Base-by-base conservation (phyloP, 78 protist species). In the Dictyostelium brefeldianum region DNA sequence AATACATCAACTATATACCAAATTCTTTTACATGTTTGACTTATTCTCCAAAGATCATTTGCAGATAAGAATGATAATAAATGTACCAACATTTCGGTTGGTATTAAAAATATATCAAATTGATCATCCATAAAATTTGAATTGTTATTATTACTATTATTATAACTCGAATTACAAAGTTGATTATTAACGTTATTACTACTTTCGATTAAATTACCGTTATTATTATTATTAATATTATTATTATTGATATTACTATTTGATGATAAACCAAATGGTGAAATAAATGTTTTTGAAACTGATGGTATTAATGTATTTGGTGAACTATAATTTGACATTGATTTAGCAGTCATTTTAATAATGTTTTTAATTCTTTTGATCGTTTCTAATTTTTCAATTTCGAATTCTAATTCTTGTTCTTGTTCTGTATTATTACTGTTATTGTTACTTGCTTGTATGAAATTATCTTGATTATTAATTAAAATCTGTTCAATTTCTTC, bases 11-110 rank as follows among this genome's bases (percentile, higher is more conserved):
- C 65, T 10, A 43, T 83, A 11, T 83, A 27, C 91, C 91, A 83
- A 9, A 83, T 74, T 62, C 91, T 31, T 17, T 56, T 71, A 57
- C 91, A 70, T 0, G 91, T 73, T 17, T 46, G 27, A 29, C 78
- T 46, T 2, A 83, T 70, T 22, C 51, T 73, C 80, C 80, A 73
- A 11, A 83, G 81, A 46, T 70, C 81, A 41, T 31, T 50, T 5
- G 91, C 91, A 1, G 65, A 62, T 1, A 83, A 22, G 18, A 83
- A 83, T 10, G 82, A 70, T 22, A 83, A 25, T 73, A 83, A 73
- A 57, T 83, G 81, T 53, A 83, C 91, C 56, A 83, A 48, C 71
- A 83, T 83, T 70, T 83, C 91, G 12, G 91, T 83, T 70, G 91
- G 91, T 25, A 83, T 74, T 22, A 80, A 74, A 57, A 83, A 83